Percentiles rank a stretch among this genome's conserved stretches.
Conservation (phyloP, 768 basidiomycete species). For the Boletus bicolor region DNA sequence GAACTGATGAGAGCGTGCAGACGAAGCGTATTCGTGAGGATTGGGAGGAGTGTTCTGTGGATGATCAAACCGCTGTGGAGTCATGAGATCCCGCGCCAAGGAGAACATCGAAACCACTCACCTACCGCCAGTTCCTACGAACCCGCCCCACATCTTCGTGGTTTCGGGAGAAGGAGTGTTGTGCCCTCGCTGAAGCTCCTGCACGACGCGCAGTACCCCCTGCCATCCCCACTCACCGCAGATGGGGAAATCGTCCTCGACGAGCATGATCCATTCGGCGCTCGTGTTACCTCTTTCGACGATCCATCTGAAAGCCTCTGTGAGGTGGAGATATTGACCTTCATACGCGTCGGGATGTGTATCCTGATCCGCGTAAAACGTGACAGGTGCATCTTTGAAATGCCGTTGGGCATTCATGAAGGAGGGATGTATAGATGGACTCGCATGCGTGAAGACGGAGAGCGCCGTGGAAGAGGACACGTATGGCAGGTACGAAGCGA, state of each 20-base stretch:
- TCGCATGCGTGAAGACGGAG: slow-evolving; percentile 40
- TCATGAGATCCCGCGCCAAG: not conserved
- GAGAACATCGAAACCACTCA: not conserved
- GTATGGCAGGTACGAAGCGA: slow-evolving; percentile 37
- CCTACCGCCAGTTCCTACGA: slow-evolving; percentile 44
- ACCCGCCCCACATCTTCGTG: slow-evolving; percentile 34
- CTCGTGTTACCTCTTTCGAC: slow-evolving; percentile 11
- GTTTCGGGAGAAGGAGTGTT: slow-evolving; percentile 5
- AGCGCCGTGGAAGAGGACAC: slow-evolving; percentile 28
- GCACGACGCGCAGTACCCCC: slow-evolving; percentile 33
- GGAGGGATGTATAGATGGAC: slow-evolving; percentile 24
- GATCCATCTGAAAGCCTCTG: slow-evolving; percentile 41
- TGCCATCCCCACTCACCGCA: slow-evolving; percentile 37
- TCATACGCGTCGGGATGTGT: slow-evolving; percentile 19
- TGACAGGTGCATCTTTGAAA: slow-evolving; percentile 24
- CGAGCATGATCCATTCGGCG: slow-evolving; percentile 42
- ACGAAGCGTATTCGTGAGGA: slow-evolving; percentile 32
- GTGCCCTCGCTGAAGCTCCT: slow-evolving; percentile 26
- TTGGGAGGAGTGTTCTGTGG: slow-evolving; percentile 35
- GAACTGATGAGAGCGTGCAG: slow-evolving; percentile 30
- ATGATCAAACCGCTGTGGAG: slow-evolving; percentile 39
- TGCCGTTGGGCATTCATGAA: slow-evolving; percentile 28
- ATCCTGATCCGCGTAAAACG: slow-evolving; percentile 31
- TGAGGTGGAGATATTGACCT: slow-evolving; percentile 40
- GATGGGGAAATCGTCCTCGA: slow-evolving; percentile 45